phyloP scores from a whole-genome alignment of 352 stramenopile genomes.

The Pythium monospermum region DNA sequence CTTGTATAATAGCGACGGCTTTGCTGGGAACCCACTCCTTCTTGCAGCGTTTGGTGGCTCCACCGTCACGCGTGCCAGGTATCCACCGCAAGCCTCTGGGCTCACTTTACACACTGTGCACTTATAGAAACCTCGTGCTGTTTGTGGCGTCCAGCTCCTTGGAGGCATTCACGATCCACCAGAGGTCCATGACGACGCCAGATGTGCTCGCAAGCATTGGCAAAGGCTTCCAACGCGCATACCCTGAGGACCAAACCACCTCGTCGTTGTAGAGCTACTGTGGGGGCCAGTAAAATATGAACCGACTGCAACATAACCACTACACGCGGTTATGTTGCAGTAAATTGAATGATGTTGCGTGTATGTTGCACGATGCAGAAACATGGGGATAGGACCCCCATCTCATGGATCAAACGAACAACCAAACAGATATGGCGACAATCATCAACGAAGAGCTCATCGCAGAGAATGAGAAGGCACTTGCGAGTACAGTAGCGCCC shows the following conservation, averaged over 20 bases:
- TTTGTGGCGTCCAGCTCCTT: constrained; percentile 26
- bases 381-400: neutral
- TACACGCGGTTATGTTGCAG: too few species aligned
- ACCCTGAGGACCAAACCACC: constrained; percentile 3
- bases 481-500: constrained; percentile 34
- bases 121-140: too few species aligned
- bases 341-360: constrained; percentile 14
- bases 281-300: too few species aligned
- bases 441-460: constrained; percentile 43
- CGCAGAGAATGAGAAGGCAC: constrained; percentile 62
- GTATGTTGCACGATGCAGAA: constrained; percentile 7
- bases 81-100: neutral
- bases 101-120: too few species aligned
- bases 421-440: too few species aligned
- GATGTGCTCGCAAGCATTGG: constrained; percentile 70
- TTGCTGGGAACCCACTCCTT: constrained; percentile 46
- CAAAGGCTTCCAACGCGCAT: constrained; percentile 41
- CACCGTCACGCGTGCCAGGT: constrained; percentile 75
- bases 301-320: too few species aligned
- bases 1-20: constrained; percentile 20
- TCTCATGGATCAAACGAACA: too few species aligned
- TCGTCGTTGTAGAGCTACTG: neutral
- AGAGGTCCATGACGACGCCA: constrained; percentile 78
- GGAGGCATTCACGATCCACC: constrained; percentile 63
- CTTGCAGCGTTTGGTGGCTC: constrained; percentile 75